Evolutionary conservation across 495 filamentous ascomycete species (phyloP), one percentile per base, ranked within the genome.

Genomic region (Parathielavia appendiculata): DNA sequence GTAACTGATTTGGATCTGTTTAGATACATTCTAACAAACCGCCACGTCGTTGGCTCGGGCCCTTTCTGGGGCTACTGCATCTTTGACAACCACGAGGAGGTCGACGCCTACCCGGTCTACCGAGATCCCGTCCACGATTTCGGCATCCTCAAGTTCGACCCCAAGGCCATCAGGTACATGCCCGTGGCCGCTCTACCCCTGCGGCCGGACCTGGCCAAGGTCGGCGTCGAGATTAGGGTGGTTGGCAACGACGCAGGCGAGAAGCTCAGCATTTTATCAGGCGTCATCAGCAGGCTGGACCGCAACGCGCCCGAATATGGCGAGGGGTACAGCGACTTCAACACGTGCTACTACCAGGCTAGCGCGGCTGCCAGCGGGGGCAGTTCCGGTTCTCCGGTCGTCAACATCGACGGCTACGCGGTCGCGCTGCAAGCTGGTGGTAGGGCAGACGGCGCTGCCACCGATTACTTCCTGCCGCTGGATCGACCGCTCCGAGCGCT

Each of bases 191-290:
- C 88, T 54, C 79, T 99, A 30, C 76, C 81, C 47, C 81, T 99
- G 19, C 81, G 91, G 38, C 93, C 93, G n/a, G 91, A 96, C 65
- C 83, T 87, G 54, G 89, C 88, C 53, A 86, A 85, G 69, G 93
- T 98, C 34, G 93, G 93, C 26, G 83, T 84, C 4, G 93, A 97
- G 72, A 97, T 99, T 61, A 78, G 95, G 60, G 95, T 99, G 5
- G 93, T 99, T 16, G 93, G 93, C 75, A 99, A 99, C 69, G 93
- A 99, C 76, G 93, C 93, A 41, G 93, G 93, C 49, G 93, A 99
- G 69, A 99, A 99, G 78, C 84, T 99, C 55, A 96, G 91, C 74
- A 99, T 99, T 66, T 78, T 97, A 38, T 97, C 95, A 13, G 93
- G 93, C 60, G 92, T 99, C 30, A 99, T 99, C 67, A 95, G 90